These are phyloP conservation scores for Trichosporon faecale DNA, from an alignment of 1,284 basidiomycete species.

Conservation along the genomic window DNA sequence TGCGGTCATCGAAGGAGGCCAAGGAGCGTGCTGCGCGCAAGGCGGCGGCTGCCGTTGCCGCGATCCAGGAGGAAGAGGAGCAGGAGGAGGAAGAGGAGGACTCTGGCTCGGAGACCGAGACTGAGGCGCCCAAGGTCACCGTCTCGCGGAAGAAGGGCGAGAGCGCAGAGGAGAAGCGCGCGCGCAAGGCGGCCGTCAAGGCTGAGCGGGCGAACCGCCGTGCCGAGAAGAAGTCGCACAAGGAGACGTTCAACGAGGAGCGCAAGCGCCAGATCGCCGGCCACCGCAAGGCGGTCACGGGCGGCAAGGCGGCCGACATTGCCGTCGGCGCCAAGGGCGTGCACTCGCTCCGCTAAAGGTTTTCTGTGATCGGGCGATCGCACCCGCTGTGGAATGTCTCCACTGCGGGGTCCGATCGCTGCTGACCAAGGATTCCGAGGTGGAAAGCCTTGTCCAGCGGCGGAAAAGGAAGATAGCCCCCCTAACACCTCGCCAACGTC, in stretches of 20 bases:
- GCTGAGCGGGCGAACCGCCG: slow-evolving; percentile 70
- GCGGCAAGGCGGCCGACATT: slow-evolving; percentile 50
- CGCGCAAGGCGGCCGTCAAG: slow-evolving; percentile 84
- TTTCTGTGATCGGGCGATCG: slow-evolving; percentile 1
- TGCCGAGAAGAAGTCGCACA: slow-evolving; percentile 73
- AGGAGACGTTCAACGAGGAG: slow-evolving; percentile 71
- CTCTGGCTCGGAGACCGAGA: slow-evolving; percentile 48
- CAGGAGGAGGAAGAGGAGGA: slow-evolving; percentile 48
- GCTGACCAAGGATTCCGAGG: neutral
- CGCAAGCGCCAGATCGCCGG: slow-evolving; percentile 65
- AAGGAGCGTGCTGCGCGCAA: slow-evolving; percentile 31
- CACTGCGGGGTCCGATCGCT: neutral
- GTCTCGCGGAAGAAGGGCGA: slow-evolving; percentile 73
- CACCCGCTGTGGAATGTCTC: neutral
- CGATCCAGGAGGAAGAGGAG: slow-evolving; percentile 34
- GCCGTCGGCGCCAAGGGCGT: slow-evolving; percentile 33
- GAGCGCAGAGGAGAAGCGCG: slow-evolving; percentile 78
- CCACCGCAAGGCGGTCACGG: slow-evolving; percentile 47
- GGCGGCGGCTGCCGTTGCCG: slow-evolving; percentile 23
- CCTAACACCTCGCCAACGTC: neutral
- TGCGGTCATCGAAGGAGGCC: slow-evolving; percentile 57
- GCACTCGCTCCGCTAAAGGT: slow-evolving; percentile 36
- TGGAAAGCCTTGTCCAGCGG: neutral
- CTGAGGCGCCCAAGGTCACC: slow-evolving; percentile 43
- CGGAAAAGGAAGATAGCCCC: neutral